phyloP scores from a whole-genome alignment of 2,329 filamentous ascomycete genomes.

The Botrytis porri region DNA sequence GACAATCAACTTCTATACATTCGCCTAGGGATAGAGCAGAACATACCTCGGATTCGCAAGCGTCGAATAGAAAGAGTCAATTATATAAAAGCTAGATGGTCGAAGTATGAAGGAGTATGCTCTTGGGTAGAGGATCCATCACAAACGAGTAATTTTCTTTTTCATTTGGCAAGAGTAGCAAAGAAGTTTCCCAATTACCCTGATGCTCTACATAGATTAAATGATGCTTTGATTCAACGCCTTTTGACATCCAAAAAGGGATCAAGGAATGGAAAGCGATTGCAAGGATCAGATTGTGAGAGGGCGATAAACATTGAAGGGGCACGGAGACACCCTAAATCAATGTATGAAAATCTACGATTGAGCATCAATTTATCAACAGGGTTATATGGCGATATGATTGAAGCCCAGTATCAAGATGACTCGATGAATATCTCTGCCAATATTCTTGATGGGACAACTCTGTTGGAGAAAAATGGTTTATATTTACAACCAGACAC shows the following conservation, averaged over 20 bases:
- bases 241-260: background rate
- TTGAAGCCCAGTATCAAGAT: background rate
- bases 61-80: background rate
- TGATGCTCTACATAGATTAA: background rate
- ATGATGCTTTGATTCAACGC: background rate
- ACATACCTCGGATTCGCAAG: background rate
- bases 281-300: background rate
- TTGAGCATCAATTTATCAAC: background rate
- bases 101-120: background rate
- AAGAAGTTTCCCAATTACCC: background rate
- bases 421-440: background rate
- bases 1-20: background rate
- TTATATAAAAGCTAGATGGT: background rate
- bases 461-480: background rate
- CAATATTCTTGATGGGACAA: background rate
- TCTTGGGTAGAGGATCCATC: background rate
- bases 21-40: background rate
- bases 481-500: background rate
- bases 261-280: background rate
- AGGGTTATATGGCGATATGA: background rate
- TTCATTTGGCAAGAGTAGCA: slow-evolving; percentile 2
- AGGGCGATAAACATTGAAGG: background rate
- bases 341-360: background rate
- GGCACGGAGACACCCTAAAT: background rate
- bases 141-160: background rate